Conservation (phyloP, 2,329 filamentous ascomycete genomes). For the Ophiostoma ulmi region DNA sequence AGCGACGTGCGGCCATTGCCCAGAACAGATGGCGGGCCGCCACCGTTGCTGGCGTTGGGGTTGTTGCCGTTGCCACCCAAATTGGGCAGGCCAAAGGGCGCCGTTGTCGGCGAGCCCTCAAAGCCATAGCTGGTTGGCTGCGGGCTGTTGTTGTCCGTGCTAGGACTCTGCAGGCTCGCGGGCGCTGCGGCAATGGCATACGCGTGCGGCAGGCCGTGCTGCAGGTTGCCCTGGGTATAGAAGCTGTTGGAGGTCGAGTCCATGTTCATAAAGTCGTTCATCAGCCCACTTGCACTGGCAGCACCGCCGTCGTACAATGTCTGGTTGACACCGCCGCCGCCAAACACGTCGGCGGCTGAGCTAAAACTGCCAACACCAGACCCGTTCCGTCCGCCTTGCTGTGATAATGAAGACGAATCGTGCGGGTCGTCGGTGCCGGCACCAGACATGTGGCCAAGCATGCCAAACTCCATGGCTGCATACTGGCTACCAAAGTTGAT, state of each 20-base stretch:
- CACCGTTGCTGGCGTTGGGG: constrained; percentile 16
- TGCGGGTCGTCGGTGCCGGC: constrained; percentile 75
- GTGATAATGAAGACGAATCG: constrained; percentile 46
- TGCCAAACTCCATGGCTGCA: constrained; percentile 89
- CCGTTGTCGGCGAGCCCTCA: constrained; percentile 50
- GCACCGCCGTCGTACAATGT: constrained; percentile 43
- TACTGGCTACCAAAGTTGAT: constrained; percentile 96
- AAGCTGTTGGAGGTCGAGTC: constrained; percentile 44
- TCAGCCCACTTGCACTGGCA: constrained; percentile 35
- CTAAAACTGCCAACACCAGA: constrained; percentile 40
- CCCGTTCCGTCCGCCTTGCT: constrained; percentile 32
- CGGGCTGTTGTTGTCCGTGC: constrained; percentile 60
- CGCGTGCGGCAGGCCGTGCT: constrained; percentile 59
- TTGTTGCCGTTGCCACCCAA: constrained; percentile 18
- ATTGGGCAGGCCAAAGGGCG: constrained; percentile 31
- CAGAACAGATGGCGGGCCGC: constrained; percentile 7
- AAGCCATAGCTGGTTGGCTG: constrained; percentile 50
- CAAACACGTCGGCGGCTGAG: constrained; percentile 42
- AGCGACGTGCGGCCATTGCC: constrained; percentile 20
- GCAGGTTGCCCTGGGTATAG: constrained; percentile 54
- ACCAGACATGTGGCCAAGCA: constrained; percentile 94
- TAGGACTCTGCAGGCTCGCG: constrained; percentile 58
- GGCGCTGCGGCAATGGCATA: constrained; percentile 60
- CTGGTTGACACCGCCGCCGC: constrained; percentile 46
- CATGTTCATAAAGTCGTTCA: constrained; percentile 50